phyloP scores from a whole-genome alignment of 129 eudicot species.

The carrot (Daucus carota) region DH1_v3.0 NC_030386.2:6117501-6118000 shows the following conservation, averaged over 20 bases:
- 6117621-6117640: constrained; percentile 69
- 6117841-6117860: constrained; percentile 55
- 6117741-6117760: constrained; percentile 62
- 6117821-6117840: constrained; percentile 51
- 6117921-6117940: constrained; percentile 29
- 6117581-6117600: constrained; percentile 52
- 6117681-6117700: constrained; percentile 48
- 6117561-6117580: constrained; percentile 45
- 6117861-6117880: constrained; percentile 60
- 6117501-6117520: constrained; percentile 44
- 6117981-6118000: too few relatives aligned
- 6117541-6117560: constrained; percentile 65
- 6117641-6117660: constrained; percentile 61
- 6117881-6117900: constrained; percentile 31
- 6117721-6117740: constrained; percentile 56
- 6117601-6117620: constrained; percentile 62
- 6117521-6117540: constrained; percentile 68
- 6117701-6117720: constrained; percentile 56
- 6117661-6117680: constrained; percentile 80
- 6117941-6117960: too few relatives aligned
- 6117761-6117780: constrained; percentile 69
- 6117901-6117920: constrained; percentile 45
- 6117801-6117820: constrained; percentile 72
- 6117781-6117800: constrained; percentile 56
- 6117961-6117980: too few relatives aligned